Conservation (phyloP, 1,284 basidiomycete genomes). For the Tremellales sp. region DNA sequence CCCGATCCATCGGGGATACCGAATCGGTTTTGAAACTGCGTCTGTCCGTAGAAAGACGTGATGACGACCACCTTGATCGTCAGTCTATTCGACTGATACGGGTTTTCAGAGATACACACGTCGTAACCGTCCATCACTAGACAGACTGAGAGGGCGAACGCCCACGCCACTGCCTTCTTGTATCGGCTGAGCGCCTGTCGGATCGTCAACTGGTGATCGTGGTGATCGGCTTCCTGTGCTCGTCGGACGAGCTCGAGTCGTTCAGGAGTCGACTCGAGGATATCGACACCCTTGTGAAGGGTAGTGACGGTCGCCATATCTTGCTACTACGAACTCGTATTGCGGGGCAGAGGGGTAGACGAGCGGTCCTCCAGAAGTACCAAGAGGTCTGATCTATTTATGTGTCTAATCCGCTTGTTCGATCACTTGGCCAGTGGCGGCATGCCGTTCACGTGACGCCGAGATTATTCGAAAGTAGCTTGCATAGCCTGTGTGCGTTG, state of each 20-base stretch:
- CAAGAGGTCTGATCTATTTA: neutral
- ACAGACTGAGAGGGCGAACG: conserved; percentile 19
- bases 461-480: neutral
- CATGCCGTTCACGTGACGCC: neutral
- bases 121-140: conserved; percentile 36
- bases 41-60: conserved; percentile 32
- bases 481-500: too few relatives aligned
- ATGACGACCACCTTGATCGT: conserved; percentile 12
- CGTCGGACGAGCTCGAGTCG: conserved; percentile 7
- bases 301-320: neutral
- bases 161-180: conserved; percentile 22
- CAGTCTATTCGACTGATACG: too few relatives aligned
- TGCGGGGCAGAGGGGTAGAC: neutral
- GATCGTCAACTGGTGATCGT: conserved; percentile 13
- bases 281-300: neutral
- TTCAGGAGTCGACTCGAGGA: neutral
- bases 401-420: neutral
- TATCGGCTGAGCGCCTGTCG: conserved; percentile 24
- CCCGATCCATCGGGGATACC: conserved; percentile 17
- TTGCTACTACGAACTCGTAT: neutral
- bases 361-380: neutral
- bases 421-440: neutral
- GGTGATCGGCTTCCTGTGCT: conserved; percentile 14
- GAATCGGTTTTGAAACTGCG: conserved; percentile 26
- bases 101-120: too few relatives aligned